Percentiles rank a stretch among this genome's conserved stretches.
Conservation (phyloP, 2,329 filamentous ascomycete species). For the Trichoderma breve region DNA sequence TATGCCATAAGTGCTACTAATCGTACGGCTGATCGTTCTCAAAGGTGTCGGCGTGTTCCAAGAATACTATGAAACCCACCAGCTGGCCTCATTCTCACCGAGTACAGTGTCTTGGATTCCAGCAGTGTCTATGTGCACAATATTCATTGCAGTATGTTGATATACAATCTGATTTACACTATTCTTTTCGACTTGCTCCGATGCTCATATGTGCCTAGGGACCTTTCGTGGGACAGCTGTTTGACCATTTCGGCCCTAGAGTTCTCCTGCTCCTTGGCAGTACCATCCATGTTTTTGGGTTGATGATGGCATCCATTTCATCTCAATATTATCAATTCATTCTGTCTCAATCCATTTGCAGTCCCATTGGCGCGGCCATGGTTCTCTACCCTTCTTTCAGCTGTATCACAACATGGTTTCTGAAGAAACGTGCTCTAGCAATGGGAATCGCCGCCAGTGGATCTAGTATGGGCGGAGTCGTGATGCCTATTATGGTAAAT, state of each 20-base stretch:
- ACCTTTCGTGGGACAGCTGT: not conserved
- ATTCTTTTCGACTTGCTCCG: not conserved
- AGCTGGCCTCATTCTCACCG: not conserved
- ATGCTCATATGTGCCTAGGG: not conserved
- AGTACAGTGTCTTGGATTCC: not conserved
- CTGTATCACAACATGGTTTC: not conserved
- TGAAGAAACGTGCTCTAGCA: not conserved
- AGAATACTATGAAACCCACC: not conserved
- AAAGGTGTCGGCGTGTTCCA: not conserved
- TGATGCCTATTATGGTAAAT: not conserved
- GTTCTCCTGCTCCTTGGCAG: not conserved
- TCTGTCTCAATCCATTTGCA: not conserved
- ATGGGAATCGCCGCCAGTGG: not conserved
- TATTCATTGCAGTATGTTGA: not conserved
- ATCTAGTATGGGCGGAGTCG: not conserved
- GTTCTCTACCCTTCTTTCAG: conserved; percentile 1
- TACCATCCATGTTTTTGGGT: not conserved
- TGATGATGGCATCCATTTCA: not conserved
- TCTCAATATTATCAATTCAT: not conserved
- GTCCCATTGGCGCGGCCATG: not conserved
- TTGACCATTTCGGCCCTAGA: not conserved
- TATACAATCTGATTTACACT: too few relatives aligned
- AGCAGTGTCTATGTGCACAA: not conserved
- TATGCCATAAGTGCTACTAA: not conserved
- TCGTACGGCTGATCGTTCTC: not conserved